Conservation (phyloP, 1,284 basidiomycete species). For the Irpex sp. region DNA sequence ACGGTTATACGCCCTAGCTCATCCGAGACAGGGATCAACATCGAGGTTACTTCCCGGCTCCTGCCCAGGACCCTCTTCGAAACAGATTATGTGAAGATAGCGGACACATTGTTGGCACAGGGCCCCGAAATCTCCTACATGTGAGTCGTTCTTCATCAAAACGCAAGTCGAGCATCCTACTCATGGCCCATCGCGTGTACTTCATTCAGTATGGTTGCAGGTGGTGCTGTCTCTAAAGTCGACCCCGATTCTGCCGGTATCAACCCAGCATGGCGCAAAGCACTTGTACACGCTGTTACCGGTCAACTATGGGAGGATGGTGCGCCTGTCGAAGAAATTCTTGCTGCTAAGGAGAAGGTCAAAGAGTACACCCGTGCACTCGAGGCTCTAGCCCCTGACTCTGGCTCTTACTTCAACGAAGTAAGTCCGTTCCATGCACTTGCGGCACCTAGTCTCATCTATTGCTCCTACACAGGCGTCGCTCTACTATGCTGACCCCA, state of each 20-base stretch:
- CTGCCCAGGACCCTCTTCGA: slow-evolving; percentile 22
- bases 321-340: slow-evolving; percentile 23
- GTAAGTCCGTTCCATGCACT: slow-evolving; percentile 15
- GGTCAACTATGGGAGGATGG: slow-evolving; percentile 31
- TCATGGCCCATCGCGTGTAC: neutral
- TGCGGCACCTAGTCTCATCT: neutral
- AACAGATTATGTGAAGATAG: slow-evolving; percentile 24
- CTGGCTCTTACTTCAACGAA: slow-evolving; percentile 41
- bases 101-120: slow-evolving; percentile 24
- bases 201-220: slow-evolving; percentile 30
- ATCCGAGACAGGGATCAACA: slow-evolving; percentile 15
- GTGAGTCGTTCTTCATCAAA: neutral
- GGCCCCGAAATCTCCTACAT: neutral
- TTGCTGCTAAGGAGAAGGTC: slow-evolving; percentile 21
- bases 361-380: slow-evolving; percentile 25
- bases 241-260: slow-evolving; percentile 35
- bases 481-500: slow-evolving; percentile 33
- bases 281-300: slow-evolving; percentile 27
- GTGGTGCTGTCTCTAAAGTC: slow-evolving; percentile 34
- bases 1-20: slow-evolving; percentile 8
- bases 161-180: neutral
- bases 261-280: slow-evolving; percentile 41
- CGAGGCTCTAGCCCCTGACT: slow-evolving; percentile 23
- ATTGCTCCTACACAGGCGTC: slow-evolving; percentile 29
- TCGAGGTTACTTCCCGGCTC: slow-evolving; percentile 33